Conservation (phyloP, 2,329 filamentous ascomycete species). For the Piedraia hortae region DNA sequence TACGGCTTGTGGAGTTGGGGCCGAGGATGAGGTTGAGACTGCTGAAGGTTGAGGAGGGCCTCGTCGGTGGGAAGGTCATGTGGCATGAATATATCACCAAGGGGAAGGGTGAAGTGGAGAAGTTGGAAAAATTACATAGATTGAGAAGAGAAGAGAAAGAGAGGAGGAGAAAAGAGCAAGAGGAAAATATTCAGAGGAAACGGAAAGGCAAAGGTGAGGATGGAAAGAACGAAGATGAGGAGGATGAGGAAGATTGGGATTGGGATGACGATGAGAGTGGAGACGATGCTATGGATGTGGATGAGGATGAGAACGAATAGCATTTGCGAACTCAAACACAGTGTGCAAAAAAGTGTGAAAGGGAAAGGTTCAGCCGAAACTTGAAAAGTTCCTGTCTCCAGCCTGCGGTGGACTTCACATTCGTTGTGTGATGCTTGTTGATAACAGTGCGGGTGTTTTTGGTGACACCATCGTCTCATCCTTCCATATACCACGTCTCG, state of each 20-base stretch:
- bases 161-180: slow-evolving; percentile 52
- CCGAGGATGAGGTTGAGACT: slow-evolving; percentile 69
- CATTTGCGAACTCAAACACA: too few relatives aligned
- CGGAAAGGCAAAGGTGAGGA: slow-evolving; percentile 28
- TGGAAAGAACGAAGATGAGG: slow-evolving; percentile 16
- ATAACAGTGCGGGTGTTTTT: too few relatives aligned
- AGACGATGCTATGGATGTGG: slow-evolving; percentile 21
- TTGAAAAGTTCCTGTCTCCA: too few relatives aligned
- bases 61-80: slow-evolving; percentile 75
- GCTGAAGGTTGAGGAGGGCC: slow-evolving; percentile 85
- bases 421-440: too few relatives aligned
- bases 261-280: slow-evolving; percentile 16
- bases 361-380: too few relatives aligned
- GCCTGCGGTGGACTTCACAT: too few relatives aligned
- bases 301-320: slow-evolving; percentile 13
- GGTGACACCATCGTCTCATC: too few relatives aligned
- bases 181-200: slow-evolving; percentile 75
- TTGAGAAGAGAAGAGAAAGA: slow-evolving; percentile 56
- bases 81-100: slow-evolving; percentile 95
- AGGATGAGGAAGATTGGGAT: slow-evolving; percentile 15
- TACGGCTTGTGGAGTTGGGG: slow-evolving; percentile 78
- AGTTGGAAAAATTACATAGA: slow-evolving; percentile 63
- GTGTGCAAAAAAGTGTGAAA: too few relatives aligned
- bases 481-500: too few relatives aligned
- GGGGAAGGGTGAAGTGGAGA: slow-evolving; percentile 44